phyloP scores from a whole-genome alignment of 2,329 filamentous ascomycete species.

The Neoscytalidium dimidiatum region DNA sequence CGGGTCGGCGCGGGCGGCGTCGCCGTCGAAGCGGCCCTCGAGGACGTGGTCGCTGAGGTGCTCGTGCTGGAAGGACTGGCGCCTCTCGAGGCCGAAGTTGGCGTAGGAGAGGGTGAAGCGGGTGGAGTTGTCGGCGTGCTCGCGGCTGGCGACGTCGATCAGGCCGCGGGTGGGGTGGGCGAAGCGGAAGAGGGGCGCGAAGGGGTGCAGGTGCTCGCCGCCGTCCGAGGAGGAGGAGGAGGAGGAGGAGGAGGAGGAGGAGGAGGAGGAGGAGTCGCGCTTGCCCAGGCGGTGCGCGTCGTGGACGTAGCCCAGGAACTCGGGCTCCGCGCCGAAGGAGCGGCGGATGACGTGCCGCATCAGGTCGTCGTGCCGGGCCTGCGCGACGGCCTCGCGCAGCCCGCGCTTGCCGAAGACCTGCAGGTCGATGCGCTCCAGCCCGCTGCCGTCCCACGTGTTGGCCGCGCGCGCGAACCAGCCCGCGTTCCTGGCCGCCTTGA shows the following conservation, averaged over 20 bases:
- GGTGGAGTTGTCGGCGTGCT: background rate
- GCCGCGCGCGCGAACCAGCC: background rate
- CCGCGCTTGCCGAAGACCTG: background rate
- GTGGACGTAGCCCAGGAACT: background rate
- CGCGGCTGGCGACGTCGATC: background rate
- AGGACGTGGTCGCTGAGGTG: background rate
- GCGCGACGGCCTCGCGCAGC: background rate
- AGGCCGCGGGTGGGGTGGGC: background rate
- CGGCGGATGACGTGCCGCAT: background rate
- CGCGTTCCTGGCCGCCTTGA: background rate
- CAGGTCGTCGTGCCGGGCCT: background rate
- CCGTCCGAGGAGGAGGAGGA: no score
- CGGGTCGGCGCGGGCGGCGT: background rate
- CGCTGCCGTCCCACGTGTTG: background rate
- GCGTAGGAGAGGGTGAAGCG: background rate
- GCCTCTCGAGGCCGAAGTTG: background rate
- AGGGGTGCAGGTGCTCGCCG: background rate
- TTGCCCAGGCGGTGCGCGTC: background rate
- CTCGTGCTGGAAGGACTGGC: background rate
- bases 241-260: no score
- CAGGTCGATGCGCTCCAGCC: background rate
- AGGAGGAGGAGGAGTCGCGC: no score
- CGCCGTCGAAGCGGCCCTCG: background rate
- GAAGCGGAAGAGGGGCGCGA: background rate
- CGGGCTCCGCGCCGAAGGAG: background rate